Percentiles rank a stretch among this genome's conserved stretches.
Evolutionary conservation across 1,284 basidiomycete species (phyloP).

Genomic region (Farysia itapuensis): DNA sequence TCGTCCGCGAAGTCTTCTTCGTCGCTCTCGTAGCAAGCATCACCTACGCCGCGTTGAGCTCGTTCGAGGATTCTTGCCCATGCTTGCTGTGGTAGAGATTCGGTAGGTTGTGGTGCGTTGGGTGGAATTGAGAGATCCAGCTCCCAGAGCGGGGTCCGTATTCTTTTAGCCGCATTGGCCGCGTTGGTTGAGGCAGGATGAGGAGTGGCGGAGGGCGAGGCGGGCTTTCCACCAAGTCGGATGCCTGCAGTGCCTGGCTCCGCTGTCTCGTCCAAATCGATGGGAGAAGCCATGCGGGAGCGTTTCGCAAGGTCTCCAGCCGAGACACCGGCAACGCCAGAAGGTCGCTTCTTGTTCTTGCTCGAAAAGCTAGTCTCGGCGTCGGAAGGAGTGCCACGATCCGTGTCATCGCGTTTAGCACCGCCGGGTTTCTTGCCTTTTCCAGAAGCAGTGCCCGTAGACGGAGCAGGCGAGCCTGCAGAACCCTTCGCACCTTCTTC

Average conservation of each 20-base stretch:
- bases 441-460: constrained; percentile 14
- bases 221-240: too few species aligned
- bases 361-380: constrained; percentile 5
- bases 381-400: constrained; percentile 20
- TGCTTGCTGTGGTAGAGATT: constrained; percentile 32
- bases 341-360: background rate
- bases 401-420: constrained; percentile 4
- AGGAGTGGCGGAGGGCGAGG: background rate
- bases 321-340: background rate
- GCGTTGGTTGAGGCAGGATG: too few species aligned
- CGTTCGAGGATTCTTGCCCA: constrained; percentile 51
- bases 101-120: constrained; percentile 4
- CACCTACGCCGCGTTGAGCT: constrained; percentile 48
- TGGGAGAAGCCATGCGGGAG: constrained; percentile 30
- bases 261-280: constrained; percentile 19
- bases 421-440: constrained; percentile 12
- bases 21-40: constrained; percentile 51
- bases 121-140: constrained; percentile 31
- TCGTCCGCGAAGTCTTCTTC: constrained; percentile 43
- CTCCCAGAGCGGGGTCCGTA: constrained; percentile 34
- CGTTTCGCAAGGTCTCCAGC: constrained; percentile 26
- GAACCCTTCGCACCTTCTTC: constrained; percentile 47
- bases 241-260: background rate
- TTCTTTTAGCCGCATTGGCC: constrained; percentile 4
- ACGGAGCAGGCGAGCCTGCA: constrained; percentile 22